Conservation (phyloP, 2,329 filamentous ascomycete species). For the Talaromyces sp. region DNA sequence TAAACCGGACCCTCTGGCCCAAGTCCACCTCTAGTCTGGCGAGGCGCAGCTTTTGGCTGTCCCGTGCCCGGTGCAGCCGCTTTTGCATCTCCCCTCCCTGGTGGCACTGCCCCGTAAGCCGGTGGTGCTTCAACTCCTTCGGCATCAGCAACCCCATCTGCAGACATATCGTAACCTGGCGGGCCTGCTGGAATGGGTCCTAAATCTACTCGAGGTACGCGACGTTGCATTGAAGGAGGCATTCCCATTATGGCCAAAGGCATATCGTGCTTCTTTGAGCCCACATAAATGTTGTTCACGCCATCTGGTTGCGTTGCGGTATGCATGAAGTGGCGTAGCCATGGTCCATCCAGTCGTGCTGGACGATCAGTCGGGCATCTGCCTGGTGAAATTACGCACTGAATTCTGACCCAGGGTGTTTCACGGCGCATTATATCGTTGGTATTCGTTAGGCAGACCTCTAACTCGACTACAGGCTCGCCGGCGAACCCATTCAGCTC, state of each 20-base stretch:
- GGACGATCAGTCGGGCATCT: not conserved
- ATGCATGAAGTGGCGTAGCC: not conserved
- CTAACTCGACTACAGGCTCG: not conserved
- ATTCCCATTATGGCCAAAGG: not conserved
- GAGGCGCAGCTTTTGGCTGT: no score
- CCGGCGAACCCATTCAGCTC: not conserved
- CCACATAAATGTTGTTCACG: not conserved
- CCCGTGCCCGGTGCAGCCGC: no score
- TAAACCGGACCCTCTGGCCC: no score
- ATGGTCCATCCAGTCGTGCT: not conserved
- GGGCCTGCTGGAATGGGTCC: no score
- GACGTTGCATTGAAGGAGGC: not conserved
- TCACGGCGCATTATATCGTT: not conserved
- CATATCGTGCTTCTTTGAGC: not conserved
- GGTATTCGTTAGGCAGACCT: not conserved
- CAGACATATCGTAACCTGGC: no score
- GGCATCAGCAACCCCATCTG: no score
- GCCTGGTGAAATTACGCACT: not conserved
- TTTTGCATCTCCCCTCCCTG: no score
- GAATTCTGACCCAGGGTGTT: not conserved
- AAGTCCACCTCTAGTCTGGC: no score
- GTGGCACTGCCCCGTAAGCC: no score
- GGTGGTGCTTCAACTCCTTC: no score
- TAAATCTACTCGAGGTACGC: no score
- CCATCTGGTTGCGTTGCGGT: not conserved